phyloP scores from a whole-genome alignment of 331 rosid genomes.

The Rhamnella rubrinervis region DNA sequence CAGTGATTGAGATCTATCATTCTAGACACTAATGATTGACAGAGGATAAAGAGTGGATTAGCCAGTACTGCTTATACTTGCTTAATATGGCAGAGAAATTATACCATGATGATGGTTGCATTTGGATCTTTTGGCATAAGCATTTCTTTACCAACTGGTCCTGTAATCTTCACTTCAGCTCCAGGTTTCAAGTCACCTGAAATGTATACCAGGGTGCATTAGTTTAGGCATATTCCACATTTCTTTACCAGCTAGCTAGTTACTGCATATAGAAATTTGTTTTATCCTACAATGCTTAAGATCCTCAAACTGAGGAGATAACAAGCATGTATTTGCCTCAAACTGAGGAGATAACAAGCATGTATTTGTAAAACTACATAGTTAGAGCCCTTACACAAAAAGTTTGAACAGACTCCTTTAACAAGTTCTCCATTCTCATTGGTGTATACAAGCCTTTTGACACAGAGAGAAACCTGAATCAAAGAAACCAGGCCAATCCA shows the following conservation, averaged over 20 bases:
- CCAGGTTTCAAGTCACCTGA: conserved; percentile 94
- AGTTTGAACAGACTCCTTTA: conserved; percentile 95
- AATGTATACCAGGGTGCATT: conserved; percentile 8
- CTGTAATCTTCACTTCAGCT: conserved; percentile 74
- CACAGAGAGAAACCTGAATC: conserved; percentile 88
- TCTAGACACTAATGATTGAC: neutral
- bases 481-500: conserved; percentile 21
- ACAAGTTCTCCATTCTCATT: conserved; percentile 86
- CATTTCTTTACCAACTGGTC: conserved; percentile 99
- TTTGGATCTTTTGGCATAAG: conserved; percentile 97
- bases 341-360: neutral
- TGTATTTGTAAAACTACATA: conserved; percentile 5
- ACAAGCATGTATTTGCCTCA: neutral
- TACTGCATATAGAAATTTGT: no score
- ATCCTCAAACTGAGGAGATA: neutral
- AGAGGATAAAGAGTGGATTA: neutral
- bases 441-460: conserved; percentile 92
- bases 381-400: conserved; percentile 65
- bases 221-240: neutral
- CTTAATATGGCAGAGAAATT: neutral
- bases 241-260: no score
- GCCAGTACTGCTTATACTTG: neutral
- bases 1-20: neutral
- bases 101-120: conserved; percentile 88
- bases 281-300: neutral